Evolutionary conservation across 176 grass and related monocot genomes (phyloP).

Genomic region (Aegilops bicornis): DNA sequence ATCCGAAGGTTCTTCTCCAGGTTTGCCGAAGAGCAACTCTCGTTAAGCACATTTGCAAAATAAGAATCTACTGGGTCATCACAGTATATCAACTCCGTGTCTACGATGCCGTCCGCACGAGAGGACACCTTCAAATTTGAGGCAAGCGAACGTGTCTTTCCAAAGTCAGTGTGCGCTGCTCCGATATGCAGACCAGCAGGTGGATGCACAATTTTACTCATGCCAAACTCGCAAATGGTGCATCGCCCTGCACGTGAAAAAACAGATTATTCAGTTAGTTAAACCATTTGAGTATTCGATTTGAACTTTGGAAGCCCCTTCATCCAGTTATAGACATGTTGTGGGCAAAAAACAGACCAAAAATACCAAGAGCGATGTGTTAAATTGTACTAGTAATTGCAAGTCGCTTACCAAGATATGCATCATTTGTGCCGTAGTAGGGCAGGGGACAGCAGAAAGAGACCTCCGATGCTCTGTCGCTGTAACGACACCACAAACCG

Average conservation of each 20-base stretch:
- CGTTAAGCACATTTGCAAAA: neutral
- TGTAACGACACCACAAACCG: neutral
- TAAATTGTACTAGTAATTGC: neutral
- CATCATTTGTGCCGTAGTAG: neutral
- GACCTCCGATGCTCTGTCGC: neutral
- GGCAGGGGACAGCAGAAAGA: neutral
- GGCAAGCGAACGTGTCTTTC: neutral
- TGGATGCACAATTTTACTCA: neutral
- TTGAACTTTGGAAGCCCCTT: neutral
- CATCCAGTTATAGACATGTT: neutral
- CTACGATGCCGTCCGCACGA: neutral
- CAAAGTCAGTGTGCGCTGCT: neutral
- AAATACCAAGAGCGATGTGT: neutral
- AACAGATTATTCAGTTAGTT: neutral
- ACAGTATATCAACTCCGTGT: neutral
- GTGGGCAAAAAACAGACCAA: neutral
- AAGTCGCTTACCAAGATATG: neutral
- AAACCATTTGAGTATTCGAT: neutral
- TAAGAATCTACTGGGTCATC: neutral
- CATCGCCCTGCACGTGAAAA: neutral
- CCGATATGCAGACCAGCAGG: neutral
- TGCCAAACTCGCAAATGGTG: neutral
- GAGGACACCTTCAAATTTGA: neutral
- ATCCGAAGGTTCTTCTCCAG: neutral
- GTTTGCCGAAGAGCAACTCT: neutral